Percentiles rank a stretch among this genome's conserved stretches.
Evolutionary conservation across 495 filamentous ascomycete species (phyloP).

Genomic region (Penicillium soppii): DNA sequence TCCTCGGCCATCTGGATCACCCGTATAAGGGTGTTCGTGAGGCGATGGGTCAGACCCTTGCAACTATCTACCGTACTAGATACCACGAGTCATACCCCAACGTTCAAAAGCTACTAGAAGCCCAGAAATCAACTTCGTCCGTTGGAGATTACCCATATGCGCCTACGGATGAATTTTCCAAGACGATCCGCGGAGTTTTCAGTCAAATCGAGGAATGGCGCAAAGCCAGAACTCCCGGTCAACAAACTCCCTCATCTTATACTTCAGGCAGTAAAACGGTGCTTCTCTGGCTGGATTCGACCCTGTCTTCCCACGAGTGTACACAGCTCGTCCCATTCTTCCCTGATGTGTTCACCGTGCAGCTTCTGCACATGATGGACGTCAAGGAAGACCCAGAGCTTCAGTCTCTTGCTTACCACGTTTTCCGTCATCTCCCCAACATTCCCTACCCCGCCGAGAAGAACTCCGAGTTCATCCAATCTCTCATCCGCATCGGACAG

Average conservation of each 20-base stretch:
- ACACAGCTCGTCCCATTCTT: conserved; percentile 90
- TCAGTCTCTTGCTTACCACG: conserved; percentile 91
- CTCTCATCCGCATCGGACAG: conserved; percentile 85
- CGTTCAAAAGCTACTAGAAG: conserved; percentile 69
- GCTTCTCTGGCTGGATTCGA: conserved; percentile 90
- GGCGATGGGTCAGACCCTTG: conserved; percentile 86
- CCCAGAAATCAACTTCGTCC: conserved; percentile 74
- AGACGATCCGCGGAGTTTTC: conserved; percentile 75
- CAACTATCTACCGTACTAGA: conserved; percentile 80
- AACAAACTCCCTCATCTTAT: conserved; percentile 91
- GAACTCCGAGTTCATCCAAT: conserved; percentile 77
- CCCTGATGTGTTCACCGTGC: conserved; percentile 80
- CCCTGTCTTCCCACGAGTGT: conserved; percentile 88
- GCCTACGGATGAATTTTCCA: conserved; percentile 70
- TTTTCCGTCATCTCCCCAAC: conserved; percentile 95
- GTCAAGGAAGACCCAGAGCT: conserved; percentile 98
- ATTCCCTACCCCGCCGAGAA: conserved; percentile 88
- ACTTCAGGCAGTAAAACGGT: conserved; percentile 96
- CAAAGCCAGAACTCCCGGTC: conserved; percentile 76
- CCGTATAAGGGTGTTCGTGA: conserved; percentile 97
- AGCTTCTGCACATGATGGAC: conserved; percentile 99
- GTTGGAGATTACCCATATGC: conserved; percentile 83
- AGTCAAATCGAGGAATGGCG: conserved; percentile 83
- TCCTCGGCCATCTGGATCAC: conserved; percentile 88
- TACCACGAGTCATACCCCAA: conserved; percentile 91